Evolutionary conservation across 169 alveolate genomes (phyloP).

Genomic region (Eimeria brunetti): DNA sequence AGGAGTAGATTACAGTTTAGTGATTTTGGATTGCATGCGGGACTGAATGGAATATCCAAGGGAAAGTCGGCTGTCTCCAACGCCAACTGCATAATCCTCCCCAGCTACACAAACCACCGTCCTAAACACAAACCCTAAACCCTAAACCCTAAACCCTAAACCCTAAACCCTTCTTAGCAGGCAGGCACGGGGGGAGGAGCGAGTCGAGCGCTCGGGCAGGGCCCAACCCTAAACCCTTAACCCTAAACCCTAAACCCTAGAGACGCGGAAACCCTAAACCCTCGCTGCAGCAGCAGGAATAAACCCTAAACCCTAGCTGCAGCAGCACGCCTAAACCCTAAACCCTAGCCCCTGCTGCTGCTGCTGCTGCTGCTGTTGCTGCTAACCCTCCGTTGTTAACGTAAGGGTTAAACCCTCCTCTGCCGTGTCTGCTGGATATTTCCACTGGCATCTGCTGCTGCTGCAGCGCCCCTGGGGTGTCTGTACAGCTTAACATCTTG

Average conservation of each 20-base stretch:
- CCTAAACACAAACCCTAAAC: constrained; percentile 32
- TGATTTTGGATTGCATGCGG: constrained; percentile 72
- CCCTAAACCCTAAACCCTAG: constrained; percentile 8
- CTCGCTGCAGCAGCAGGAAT: neutral
- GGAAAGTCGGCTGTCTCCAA: constrained; percentile 81
- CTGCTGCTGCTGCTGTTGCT: no score
- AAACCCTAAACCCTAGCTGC: constrained; percentile 3
- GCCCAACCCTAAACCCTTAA: no score
- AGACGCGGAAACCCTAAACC: neutral
- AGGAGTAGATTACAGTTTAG: constrained; percentile 56
- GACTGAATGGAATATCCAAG: constrained; percentile 80
- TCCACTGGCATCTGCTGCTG: constrained; percentile 16
- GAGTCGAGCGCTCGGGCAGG: no score
- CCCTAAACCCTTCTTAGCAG: no score
- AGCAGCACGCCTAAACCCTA: constrained; percentile 28
- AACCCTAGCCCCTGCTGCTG: neutral
- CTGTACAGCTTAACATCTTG: neutral
- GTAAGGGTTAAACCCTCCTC: constrained; percentile 74
- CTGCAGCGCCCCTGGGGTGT: neutral
- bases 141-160: constrained; percentile 25
- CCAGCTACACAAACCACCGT: constrained; percentile 79
- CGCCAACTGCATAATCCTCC: constrained; percentile 76
- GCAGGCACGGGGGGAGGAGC: no score
- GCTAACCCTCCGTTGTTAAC: constrained; percentile 76
- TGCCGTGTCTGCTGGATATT: neutral